These are phyloP conservation scores for Mycena floridula DNA, from an alignment of 768 basidiomycete genomes.

Conservation along the genomic window DNA sequence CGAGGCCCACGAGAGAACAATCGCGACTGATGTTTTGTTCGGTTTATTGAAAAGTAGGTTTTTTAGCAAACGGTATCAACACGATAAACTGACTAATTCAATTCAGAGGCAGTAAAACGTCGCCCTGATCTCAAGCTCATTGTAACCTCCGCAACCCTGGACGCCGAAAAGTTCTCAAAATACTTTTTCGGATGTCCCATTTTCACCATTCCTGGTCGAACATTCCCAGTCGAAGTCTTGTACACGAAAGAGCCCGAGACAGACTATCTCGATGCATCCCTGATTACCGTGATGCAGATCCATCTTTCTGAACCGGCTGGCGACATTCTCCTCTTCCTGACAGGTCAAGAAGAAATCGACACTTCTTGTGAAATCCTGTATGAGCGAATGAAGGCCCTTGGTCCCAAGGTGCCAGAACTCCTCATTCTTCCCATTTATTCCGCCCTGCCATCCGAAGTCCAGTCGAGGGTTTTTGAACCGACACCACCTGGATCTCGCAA, in stretches of 20 bases:
- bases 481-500: constrained; percentile 98
- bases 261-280: constrained; percentile 95
- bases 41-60: constrained; percentile 85
- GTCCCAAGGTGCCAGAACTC: constrained; percentile 97
- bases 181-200: constrained; percentile 99
- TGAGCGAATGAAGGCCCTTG: constrained; percentile 98
- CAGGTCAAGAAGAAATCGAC: constrained; percentile 98
- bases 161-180: constrained; percentile 98
- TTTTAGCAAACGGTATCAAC: background rate
- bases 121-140: constrained; percentile 96
- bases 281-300: constrained; percentile 99
- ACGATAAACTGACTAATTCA: background rate
- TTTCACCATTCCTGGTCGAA: constrained; percentile 98
- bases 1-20: constrained; percentile 97
- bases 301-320: constrained; percentile 97
- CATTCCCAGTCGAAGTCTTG: constrained; percentile 97
- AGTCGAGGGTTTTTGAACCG: constrained; percentile 96
- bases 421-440: constrained; percentile 98
- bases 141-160: constrained; percentile 97
- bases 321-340: constrained; percentile 94
- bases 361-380: constrained; percentile 95
- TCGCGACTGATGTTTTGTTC: constrained; percentile 97
- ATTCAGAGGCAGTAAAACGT: constrained; percentile 85
- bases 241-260: constrained; percentile 98
- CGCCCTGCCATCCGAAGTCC: constrained; percentile 95